Evolutionary conservation across 192 early-diverging fungal genomes (phyloP), one percentile per base, ranked within the genome.

Genomic region (Coemansia sp.): DNA sequence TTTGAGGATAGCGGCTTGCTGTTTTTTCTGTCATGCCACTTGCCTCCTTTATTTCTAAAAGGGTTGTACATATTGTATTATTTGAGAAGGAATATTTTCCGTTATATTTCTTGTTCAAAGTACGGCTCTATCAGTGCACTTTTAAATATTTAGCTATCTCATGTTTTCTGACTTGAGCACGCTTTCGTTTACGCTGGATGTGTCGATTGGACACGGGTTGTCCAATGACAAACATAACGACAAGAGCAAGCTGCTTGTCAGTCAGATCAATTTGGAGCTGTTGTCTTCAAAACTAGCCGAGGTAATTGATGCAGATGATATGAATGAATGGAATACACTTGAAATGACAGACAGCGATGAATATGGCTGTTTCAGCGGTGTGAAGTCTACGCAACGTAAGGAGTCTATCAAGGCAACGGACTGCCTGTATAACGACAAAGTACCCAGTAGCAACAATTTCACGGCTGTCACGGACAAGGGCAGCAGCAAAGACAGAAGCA

Each of bases 81-180:
- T 54, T 54, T 54, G 12, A 3, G 7, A 6, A 26, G 19, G 19
- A 8, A 26, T 8, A 8, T 22, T 21, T 54, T 0, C 3, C 26
- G 8, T 54, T 26, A 22, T 54, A 26, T 22, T 54, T 22, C 51
- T 54, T 54, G 51, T 26, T 54, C 51, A 54, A 54, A 54, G 51
- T 21, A 22, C 26, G 26, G 19, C 51, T 26, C 26, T 26, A 21
- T 26, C 15, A 49, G 7, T 16, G 1, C 15, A 16, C 3, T 26
- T 54, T 26, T 8, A 26, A 26, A 2, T 26, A 54, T 21, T 54
- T 8, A 11, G 26, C 11, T 54, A 11, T 7, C 19, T 6, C 19
- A 54, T 54, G 51, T 54, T 26, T 26, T 26, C 8, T 10, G 9
- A 54, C 2, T 2, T 9, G 22, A 54, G 10, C 51, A 22, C 51